phyloP scores from a whole-genome alignment of 495 filamentous ascomycete species.

The Talaromyces thailandensis region DNA sequence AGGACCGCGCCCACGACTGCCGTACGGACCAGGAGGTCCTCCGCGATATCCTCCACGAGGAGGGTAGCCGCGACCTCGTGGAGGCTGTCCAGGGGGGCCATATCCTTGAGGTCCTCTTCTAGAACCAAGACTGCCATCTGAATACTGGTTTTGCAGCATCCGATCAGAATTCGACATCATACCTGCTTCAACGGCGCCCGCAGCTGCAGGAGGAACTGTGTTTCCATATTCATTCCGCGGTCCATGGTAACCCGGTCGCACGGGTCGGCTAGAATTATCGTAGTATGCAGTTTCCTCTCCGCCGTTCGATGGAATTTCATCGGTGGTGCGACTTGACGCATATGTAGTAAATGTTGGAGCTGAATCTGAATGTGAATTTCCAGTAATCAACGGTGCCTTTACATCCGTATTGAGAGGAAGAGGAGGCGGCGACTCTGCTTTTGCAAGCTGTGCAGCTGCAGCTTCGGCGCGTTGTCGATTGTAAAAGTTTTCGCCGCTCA shows the following conservation, averaged over 20 bases:
- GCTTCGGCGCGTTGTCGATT: slow-evolving; percentile 54
- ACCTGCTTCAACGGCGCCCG: slow-evolving; percentile 25
- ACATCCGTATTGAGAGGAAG: slow-evolving; percentile 35
- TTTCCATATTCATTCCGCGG: slow-evolving; percentile 65
- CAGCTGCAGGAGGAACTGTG: slow-evolving; percentile 40
- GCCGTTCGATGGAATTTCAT: slow-evolving; percentile 61
- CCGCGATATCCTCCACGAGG: slow-evolving; percentile 49
- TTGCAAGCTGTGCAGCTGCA: slow-evolving; percentile 25
- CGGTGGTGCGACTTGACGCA: slow-evolving; percentile 53
- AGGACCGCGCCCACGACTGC: slow-evolving; percentile 27
- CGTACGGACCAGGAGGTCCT: slow-evolving; percentile 25
- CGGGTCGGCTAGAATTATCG: background rate
- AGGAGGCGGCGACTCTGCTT: slow-evolving; percentile 34
- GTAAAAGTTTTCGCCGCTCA: slow-evolving; percentile 91
- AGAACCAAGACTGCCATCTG: slow-evolving; percentile 49
- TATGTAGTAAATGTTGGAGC: slow-evolving; percentile 70
- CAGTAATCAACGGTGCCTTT: slow-evolving; percentile 40
- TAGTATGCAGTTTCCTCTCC: background rate
- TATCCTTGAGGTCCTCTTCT: slow-evolving; percentile 40
- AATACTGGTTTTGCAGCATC: slow-evolving; percentile 50
- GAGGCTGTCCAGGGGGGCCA: slow-evolving; percentile 15
- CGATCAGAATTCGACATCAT: slow-evolving; percentile 37
- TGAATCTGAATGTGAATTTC: slow-evolving; percentile 24
- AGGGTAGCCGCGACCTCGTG: slow-evolving; percentile 44
- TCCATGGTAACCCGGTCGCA: slow-evolving; percentile 20